Evolutionary conservation across 2,329 filamentous ascomycete species (phyloP), one percentile per base, ranked within the genome.

Genomic region (Graphium sp.): DNA sequence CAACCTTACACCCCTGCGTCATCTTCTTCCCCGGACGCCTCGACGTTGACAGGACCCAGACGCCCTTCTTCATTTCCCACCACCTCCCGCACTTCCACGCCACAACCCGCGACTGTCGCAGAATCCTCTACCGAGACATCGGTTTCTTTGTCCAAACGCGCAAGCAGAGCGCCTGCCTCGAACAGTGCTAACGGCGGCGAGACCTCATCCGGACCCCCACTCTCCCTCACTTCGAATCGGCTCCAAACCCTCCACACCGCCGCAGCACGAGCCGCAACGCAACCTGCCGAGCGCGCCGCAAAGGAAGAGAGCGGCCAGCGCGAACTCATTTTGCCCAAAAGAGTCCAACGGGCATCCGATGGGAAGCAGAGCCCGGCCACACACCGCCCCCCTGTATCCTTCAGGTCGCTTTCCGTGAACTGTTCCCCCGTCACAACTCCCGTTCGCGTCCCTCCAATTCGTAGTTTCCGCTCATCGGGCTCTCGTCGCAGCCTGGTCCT

Each of bases 381-480:
- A 29, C 47, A 32, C 44, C 49, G 42, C 49, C 57, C 35, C 10
- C 58, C 57, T 12, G 42, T 43, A 24, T 46, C 33, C 5, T 25
- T 31, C 13, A 31, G 31, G 20, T 30, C 31, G 8, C 29, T 29
- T 15, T 26, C 31, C 20, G 25, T 33, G 18, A 32, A 28, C 22
- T 32, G 31, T 21, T 35, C 35, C 33, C 40, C 41, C 32, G 41
- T 40, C 33, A 39, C 48, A 24, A 41, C 43, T 9, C 47, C 51
- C 17, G 47, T 50, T 33, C 53, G 53, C 26, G 53, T 68, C 22
- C 62, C 65, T 11, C 65, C 65, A 6, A 69, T 69, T 41, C 60
- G 66, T 31, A 52, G 55, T 7, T 67, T 69, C 38, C 58, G 66
- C 34, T 67, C 65, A 16, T 68, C 66, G 21, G 61, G 59, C 39